Evolutionary conservation across 805 yeast genomes (phyloP), one percentile per base, ranked within the genome.

Genomic region (Metschnikowia proteae): DNA sequence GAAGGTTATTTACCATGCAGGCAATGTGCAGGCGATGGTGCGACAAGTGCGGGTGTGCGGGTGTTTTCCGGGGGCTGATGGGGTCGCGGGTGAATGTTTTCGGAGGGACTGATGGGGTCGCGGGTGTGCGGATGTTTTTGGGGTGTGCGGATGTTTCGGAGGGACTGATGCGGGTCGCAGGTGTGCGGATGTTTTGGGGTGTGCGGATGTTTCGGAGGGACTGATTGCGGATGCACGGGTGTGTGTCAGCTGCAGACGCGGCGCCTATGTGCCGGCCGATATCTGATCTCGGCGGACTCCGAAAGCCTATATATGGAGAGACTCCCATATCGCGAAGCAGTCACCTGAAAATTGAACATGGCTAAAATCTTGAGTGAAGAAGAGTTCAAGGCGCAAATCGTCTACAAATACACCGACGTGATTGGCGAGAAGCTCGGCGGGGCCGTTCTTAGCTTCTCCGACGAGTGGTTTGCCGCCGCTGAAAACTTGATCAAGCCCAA

Each of bases 391-490:
- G 55, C 65, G 22, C 64, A 72, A 45, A 63, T 81, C 49, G 82
- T 78, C 13, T 71, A 68, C 53, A 72, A 78, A 55, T 80, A 79
- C 60, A 80, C 84, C 36, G 96, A 94, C 61, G 92, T 94, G 11
- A 79, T 89, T 54, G 94, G 94, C 40, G 87, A 82, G 53, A 85
- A 86, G 60, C 70, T 92, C 4, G 97, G 96, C 4, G 96, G 96
- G 3, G 64, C 77, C 51, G 81, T 89, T 5, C 61, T 87, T 23
- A 66, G 77, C 11, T 81, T 78, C 59, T 84, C 94, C 36, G 96
- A 92, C 64, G 96, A 92, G 69, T 92, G 95, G 94, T 92, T 92
- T 70, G 98, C 97, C 1, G 92, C 82, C 38, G 98, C 98, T 5
- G 80, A 76, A 30, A 92, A 92, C 68, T 76, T 92, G 60, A 83